Evolutionary conservation across 352 stramenopile genomes (phyloP), one percentile per base, ranked within the genome.

Genomic region (Thalassiosira hispida): DNA sequence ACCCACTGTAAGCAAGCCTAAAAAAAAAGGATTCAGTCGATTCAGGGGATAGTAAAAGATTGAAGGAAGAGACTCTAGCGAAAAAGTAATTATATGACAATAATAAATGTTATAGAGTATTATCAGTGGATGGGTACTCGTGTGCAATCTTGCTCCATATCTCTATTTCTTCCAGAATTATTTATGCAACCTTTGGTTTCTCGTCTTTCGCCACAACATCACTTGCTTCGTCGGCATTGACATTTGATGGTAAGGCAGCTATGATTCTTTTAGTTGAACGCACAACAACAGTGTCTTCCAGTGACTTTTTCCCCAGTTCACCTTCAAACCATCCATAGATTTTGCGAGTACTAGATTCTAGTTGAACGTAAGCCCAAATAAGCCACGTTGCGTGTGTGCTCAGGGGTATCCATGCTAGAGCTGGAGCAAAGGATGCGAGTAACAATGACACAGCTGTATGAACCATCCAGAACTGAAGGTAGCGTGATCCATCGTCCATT

Each of bases 401-500:
- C 46, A 93, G 81, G 33, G 88, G 88, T 33, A 93, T 73, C 86
- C 86, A 93, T 61, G 79, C 87, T 20, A 93, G 57, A 4, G 92
- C 20, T 1, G 68, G 47, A 35, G 75, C 44, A 25, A 91, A 83
- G 5, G 62, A 86, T 18, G 46, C 38, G 33, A 92, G 56, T 9
- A 91, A 6, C 20, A 67, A 63, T n/a, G 73, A 78, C 14, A 90
- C 9, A 46, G 77, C 16, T n/a, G 68, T 81, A 66, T 91, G 73
- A 20, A 92, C 55, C 18, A 91, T 57, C 88, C 88, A 93, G 77
- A 91, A 93, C 53, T 91, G 74, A 12, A 93, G 73, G 47, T 85
- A 89, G 25, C 75, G 81, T 55, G 53, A 73, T 57, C 62, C 35
- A 25, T 79, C 70, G 35, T 81, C 46, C 12, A 87, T 73, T 52